Evolutionary conservation across 2,329 filamentous ascomycete species (phyloP).

Genomic region (Tolypocladium ovalisporum): DNA sequence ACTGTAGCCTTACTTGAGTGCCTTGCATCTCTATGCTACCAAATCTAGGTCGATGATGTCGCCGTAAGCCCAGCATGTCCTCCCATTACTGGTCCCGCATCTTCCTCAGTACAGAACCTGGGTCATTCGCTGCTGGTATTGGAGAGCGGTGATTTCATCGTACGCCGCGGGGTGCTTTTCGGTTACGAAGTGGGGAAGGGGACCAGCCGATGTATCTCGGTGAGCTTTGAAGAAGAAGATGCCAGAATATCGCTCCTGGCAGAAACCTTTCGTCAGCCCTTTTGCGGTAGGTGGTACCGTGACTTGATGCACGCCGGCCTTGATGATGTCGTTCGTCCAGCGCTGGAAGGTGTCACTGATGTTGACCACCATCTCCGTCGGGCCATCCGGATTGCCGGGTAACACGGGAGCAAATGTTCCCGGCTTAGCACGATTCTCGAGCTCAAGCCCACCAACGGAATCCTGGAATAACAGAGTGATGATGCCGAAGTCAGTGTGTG

Average conservation of each 20-base stretch:
- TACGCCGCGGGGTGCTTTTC: background rate
- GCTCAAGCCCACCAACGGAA: constrained; percentile 28
- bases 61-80: background rate
- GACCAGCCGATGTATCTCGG: background rate
- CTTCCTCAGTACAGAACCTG: background rate
- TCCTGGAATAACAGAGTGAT: constrained; percentile 29
- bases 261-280: background rate
- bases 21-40: too few species aligned
- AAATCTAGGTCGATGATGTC: too few species aligned
- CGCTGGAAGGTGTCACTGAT: constrained; percentile 22
- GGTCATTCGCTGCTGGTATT: background rate
- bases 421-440: constrained; percentile 24
- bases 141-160: background rate
- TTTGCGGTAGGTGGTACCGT: background rate
- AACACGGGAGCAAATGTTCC: constrained; percentile 8
- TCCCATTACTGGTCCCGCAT: background rate
- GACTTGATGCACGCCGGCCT: constrained; percentile 1
- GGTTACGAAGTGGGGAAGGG: background rate
- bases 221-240: constrained; percentile 1
- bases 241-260: background rate
- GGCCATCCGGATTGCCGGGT: constrained; percentile 12
- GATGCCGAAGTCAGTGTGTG: constrained; percentile 6
- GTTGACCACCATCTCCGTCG: constrained; percentile 18
- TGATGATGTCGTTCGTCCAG: constrained; percentile 15
- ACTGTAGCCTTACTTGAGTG: background rate